These are phyloP conservation scores for Endothia cerciana DNA, from an alignment of 2,329 filamentous ascomycete species.

Conservation along the genomic window DNA sequence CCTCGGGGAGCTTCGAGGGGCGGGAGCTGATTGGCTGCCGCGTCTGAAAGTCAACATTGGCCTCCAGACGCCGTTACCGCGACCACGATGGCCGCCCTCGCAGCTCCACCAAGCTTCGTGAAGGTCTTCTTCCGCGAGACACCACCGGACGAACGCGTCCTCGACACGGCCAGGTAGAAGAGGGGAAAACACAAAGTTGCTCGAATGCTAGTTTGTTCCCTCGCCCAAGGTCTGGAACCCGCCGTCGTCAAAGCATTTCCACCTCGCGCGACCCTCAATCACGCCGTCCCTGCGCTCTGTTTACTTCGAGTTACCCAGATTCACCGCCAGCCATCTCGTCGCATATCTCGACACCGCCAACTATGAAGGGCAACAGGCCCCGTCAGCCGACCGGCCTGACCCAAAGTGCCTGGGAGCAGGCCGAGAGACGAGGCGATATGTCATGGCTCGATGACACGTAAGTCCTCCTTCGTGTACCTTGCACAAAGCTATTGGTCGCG, in stretches of 20 bases:
- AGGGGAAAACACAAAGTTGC: background rate
- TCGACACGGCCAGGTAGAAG: background rate
- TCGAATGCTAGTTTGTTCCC: background rate
- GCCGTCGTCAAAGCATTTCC: background rate
- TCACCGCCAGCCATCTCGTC: constrained; percentile 9
- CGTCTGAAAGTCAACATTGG: constrained; percentile 29
- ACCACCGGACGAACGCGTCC: background rate
- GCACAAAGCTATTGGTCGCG: background rate
- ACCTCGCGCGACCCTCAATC: background rate
- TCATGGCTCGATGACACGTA: constrained; percentile 25
- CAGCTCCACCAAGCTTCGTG: background rate
- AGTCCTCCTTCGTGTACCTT: background rate
- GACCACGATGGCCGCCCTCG: constrained; percentile 4
- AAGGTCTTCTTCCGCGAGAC: background rate
- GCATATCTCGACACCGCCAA: constrained; percentile 5
- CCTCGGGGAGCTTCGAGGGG: background rate
- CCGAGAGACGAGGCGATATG: background rate
- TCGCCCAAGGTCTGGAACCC: no score
- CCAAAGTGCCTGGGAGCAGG: constrained; percentile 2
- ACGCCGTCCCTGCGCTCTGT: constrained; percentile 18
- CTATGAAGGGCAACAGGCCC: constrained; percentile 7
- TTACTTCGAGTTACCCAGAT: constrained; percentile 10
- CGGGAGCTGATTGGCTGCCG: constrained; percentile 26
- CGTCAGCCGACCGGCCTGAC: background rate
- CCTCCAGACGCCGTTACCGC: constrained; percentile 14